Evolutionary conservation across 257 asterid species (phyloP).

Genomic region (Solanum habrochaites): DNA sequence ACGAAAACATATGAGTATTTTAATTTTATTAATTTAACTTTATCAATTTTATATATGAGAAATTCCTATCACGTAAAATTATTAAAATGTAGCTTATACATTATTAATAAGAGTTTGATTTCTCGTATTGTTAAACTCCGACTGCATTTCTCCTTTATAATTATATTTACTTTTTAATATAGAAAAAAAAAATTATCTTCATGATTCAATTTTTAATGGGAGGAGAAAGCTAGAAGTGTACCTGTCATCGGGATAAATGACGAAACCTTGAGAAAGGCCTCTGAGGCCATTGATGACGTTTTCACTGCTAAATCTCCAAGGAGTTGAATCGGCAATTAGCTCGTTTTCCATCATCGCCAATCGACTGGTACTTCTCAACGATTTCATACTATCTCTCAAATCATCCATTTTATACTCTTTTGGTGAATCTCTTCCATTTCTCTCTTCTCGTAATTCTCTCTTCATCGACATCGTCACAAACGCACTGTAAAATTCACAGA

Average conservation of each 20-base stretch:
- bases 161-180: no score
- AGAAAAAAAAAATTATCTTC: no score
- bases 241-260: slow-evolving; percentile 63
- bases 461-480: background rate
- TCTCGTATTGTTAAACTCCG: no score
- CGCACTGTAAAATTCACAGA: background rate
- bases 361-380: slow-evolving; percentile 27
- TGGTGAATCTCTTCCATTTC: background rate
- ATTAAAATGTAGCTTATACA: background rate
- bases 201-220: background rate
- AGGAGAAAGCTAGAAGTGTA: background rate
- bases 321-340: slow-evolving; percentile 15
- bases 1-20: no score
- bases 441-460: background rate
- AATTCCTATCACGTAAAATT: no score
- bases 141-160: background rate
- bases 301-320: slow-evolving; percentile 41
- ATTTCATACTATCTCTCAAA: slow-evolving; percentile 28
- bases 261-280: slow-evolving; percentile 40
- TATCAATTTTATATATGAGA: background rate
- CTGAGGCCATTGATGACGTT: slow-evolving; percentile 42
- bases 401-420: slow-evolving; percentile 40
- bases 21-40: no score
- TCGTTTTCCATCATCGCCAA: slow-evolving; percentile 35
- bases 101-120: no score